Percentiles rank a stretch among this genome's conserved stretches.
Conservation (phyloP, 257 asterid genomes). For the Echites panduratus region DNA sequence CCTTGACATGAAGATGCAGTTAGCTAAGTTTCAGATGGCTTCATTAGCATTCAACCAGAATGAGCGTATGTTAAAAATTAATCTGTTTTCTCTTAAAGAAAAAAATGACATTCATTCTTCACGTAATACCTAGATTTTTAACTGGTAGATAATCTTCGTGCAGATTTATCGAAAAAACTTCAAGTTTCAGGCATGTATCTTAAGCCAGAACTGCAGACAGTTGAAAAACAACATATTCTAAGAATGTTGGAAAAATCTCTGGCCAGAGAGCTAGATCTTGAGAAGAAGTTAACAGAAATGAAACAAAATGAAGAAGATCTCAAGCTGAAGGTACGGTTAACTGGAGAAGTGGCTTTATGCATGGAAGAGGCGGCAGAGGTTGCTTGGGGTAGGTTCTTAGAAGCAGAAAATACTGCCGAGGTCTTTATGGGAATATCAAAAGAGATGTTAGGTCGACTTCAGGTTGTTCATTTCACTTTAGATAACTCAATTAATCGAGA, state of each 20-base stretch:
- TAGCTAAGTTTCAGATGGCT: constrained; percentile 78
- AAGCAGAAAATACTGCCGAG: constrained; percentile 73
- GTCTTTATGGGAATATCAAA: constrained; percentile 72
- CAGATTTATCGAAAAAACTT: constrained; percentile 35
- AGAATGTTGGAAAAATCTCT: constrained; percentile 75
- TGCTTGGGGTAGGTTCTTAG: constrained; percentile 77
- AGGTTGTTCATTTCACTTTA: constrained; percentile 25
- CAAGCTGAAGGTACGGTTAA: constrained; percentile 45
- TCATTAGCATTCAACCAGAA: constrained; percentile 53
- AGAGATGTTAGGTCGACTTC: constrained; percentile 55
- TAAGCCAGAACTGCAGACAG: constrained; percentile 40
- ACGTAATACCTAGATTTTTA: constrained; percentile 5
- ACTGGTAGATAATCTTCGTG: constrained; percentile 45
- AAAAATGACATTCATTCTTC: background rate
- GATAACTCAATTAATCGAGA: constrained; percentile 38
- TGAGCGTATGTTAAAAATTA: constrained; percentile 40
- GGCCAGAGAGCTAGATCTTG: constrained; percentile 70
- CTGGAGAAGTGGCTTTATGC: constrained; percentile 63
- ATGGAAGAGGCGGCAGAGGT: constrained; percentile 97
- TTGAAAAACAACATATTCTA: constrained; percentile 48
- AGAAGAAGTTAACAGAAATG: constrained; percentile 51
- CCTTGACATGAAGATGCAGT: constrained; percentile 64
- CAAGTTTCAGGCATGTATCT: constrained; percentile 24
- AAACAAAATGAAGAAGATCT: constrained; percentile 82
- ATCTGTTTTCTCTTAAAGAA: background rate